Base-by-base conservation (phyloP, 2,329 filamentous ascomycete genomes). In the Aureobasidium sp. region DNA sequence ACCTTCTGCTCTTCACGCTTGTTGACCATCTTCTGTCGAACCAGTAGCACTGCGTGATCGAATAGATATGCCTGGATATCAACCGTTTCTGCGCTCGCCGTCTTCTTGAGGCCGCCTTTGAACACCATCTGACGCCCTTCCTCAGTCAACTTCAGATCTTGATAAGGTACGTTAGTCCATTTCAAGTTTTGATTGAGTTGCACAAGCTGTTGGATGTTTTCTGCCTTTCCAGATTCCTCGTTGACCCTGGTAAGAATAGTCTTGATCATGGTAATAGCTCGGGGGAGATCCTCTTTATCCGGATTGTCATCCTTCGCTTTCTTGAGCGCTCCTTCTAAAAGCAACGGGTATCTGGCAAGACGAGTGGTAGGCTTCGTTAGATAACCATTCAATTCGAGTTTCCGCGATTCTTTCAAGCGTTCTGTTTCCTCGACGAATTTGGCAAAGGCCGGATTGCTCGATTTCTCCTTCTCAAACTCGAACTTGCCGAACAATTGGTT, bases 341-440 rank as follows among this genome's bases (percentile, higher is more conserved):
- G 80, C 41, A 99, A 79, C 4, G 94, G 94, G 74, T 99, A 99
- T 75, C 94, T 86, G 46, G 94, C 94, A 70, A 99, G 79, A 78
- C 94, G 86, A 20, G 94, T 99, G 1, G 94, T 99, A 1, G 94
- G 94, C 75, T 99, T 99, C 9, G 94, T 99, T 58, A 99, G 80
- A 72, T 99, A 99, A 68, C 94, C 94, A 74, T 99, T 99, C 63
- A 99, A 80, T 75, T 99, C 94, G 51, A 99, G 81, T 76, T 99
- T 99, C 66, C 94, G 85, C 6, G 93, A 97, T 74, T 99, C 94
- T 74, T 97, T 97, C 68, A 96, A 84, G 63, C 94, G 84, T 75
- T 99, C 94, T 6, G 95, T 96, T 74, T 97, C 92, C 67, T 99
- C 94, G 29, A 97, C 94, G 68, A 97, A 97, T 70, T 89, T 90